phyloP scores from a whole-genome alignment of 1,284 basidiomycete species.

The Ceratobasidium sp. region DNA sequence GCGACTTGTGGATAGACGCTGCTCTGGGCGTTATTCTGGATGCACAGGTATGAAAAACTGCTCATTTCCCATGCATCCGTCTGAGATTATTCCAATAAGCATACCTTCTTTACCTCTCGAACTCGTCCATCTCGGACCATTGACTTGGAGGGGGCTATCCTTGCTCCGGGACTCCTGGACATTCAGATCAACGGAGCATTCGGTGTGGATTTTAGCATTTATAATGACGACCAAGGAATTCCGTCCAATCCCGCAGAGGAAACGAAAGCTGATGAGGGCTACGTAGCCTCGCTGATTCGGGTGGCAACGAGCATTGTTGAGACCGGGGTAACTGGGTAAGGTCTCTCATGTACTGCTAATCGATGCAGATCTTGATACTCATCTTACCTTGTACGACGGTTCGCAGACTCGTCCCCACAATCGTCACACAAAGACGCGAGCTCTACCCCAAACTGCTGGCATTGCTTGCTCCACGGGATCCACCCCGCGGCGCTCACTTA shows the following conservation, averaged over 20 bases:
- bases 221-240: conserved; percentile 60
- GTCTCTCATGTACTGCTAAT: conserved; percentile 52
- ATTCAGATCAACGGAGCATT: conserved; percentile 91
- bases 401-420: conserved; percentile 33
- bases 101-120: conserved; percentile 72
- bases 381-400: background rate
- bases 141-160: conserved; percentile 78
- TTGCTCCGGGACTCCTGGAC: conserved; percentile 84
- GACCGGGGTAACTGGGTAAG: conserved; percentile 89
- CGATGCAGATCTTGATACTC: conserved; percentile 7
- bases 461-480: background rate
- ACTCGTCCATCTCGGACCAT: conserved; percentile 73
- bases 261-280: conserved; percentile 70
- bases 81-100: conserved; percentile 56
- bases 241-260: conserved; percentile 13
- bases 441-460: conserved; percentile 41
- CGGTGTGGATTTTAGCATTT: conserved; percentile 89
- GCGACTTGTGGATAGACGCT: conserved; percentile 84
- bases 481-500: conserved; percentile 33
- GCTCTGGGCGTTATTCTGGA: conserved; percentile 76
- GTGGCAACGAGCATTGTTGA: conserved; percentile 84
- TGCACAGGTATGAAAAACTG: conserved; percentile 68
- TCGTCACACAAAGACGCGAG: conserved; percentile 32
- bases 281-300: conserved; percentile 75
- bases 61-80: conserved; percentile 4